These are phyloP conservation scores for Acanthochlamys bracteata DNA, from an alignment of 106 monocot species.

Conservation along the genomic window DNA sequence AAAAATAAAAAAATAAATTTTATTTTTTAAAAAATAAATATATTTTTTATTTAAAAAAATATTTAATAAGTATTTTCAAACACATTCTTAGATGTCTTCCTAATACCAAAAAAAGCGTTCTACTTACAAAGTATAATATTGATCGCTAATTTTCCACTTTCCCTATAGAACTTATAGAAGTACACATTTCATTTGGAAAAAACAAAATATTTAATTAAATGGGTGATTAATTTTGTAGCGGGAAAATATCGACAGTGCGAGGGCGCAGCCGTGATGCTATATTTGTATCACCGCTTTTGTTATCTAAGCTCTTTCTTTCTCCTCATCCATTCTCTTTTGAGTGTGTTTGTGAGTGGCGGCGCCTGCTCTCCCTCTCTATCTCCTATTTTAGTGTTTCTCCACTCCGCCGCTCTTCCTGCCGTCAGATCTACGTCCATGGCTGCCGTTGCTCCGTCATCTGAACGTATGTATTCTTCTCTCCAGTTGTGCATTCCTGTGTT, in stretches of 20 bases:
- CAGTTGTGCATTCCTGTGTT: background rate
- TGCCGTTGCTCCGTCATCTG: conserved; percentile 22
- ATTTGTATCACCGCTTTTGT: conserved; percentile 21
- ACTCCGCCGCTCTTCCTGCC: background rate
- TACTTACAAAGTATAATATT: too few species aligned
- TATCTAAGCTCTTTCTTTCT: conserved; percentile 10
- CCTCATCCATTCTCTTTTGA: background rate
- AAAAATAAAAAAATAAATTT: too few species aligned
- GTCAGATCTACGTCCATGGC: conserved; percentile 20
- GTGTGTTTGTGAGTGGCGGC: conserved; percentile 11
- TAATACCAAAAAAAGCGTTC: too few species aligned
- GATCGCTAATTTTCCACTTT: too few species aligned
- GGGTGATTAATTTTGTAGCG: too few species aligned
- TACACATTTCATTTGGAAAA: too few species aligned
- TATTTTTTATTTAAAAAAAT: too few species aligned
- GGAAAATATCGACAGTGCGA: background rate
- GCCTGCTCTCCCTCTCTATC: background rate
- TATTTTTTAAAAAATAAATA: too few species aligned
- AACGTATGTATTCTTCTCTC: conserved; percentile 38
- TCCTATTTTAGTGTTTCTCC: conserved; percentile 23
- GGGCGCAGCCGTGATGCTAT: conserved; percentile 6
- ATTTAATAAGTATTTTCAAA: too few species aligned
- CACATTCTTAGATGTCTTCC: too few species aligned
- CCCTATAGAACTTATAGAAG: too few species aligned
- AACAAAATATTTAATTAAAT: too few species aligned